These are phyloP conservation scores for Saprolegnia diclina DNA, from an alignment of 352 stramenopile species.

Conservation along the genomic window DNA sequence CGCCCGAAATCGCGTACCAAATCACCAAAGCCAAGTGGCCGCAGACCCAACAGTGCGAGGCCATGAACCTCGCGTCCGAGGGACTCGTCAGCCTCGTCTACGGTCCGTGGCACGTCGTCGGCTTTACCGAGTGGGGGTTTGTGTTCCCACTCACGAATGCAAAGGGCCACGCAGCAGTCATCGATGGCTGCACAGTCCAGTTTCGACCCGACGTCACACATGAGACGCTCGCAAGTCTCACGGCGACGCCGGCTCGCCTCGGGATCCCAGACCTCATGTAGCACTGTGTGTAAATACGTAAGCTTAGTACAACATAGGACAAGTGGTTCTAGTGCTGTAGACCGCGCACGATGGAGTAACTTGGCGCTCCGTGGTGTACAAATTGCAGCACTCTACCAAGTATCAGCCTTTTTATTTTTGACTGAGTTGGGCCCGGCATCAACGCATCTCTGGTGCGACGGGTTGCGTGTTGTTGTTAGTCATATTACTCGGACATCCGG, in stretches of 20 bases:
- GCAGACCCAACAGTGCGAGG: slow-evolving; percentile 1
- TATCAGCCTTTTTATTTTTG: too few species aligned
- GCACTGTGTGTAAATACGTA: too few species aligned
- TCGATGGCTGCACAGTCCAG: not conserved
- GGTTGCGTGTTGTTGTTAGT: too few species aligned
- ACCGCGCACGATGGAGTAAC: too few species aligned
- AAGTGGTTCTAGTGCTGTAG: too few species aligned
- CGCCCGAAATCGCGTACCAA: slow-evolving; percentile 8
- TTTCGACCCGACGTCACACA: not conserved
- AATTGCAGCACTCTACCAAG: too few species aligned
- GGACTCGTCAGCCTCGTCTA: slow-evolving; percentile 6
- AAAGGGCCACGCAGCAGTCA: slow-evolving; percentile 7
- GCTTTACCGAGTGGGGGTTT: slow-evolving; percentile 6
- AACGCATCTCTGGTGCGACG: too few species aligned
- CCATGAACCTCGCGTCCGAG: slow-evolving; percentile 14
- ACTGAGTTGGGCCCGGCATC: too few species aligned
- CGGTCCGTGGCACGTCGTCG: not conserved
- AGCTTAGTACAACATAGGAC: too few species aligned
- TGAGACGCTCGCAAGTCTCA: not conserved
- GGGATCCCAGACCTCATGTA: slow-evolving; percentile 18
- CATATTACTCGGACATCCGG: too few species aligned
- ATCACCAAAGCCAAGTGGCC: slow-evolving; percentile 15
- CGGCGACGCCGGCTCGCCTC: not conserved
- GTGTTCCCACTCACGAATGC: not conserved
- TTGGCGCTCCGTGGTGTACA: too few species aligned